Evolutionary conservation across 306 rosid species (phyloP).

Genomic region (Vicia sativa): DNA sequence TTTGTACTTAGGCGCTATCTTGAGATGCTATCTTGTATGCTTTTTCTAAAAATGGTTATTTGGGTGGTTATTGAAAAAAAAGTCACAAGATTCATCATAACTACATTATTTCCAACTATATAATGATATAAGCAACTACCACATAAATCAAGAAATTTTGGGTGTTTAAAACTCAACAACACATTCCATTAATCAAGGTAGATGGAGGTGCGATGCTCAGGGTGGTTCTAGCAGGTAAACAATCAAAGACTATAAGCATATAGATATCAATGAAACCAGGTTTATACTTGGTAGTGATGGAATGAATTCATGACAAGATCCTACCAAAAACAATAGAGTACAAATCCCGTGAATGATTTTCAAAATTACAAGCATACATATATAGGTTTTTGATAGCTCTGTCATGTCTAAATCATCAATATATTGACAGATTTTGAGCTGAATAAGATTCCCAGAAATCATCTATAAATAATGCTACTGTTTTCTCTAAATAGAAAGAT

Average conservation of each 20-base stretch:
- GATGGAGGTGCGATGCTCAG: background rate
- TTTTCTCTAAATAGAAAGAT: slow-evolving; percentile 39
- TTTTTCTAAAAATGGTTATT: too few species aligned
- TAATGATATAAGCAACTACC: background rate
- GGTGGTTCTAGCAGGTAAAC: background rate
- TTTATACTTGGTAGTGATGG: background rate
- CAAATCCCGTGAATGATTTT: slow-evolving; percentile 36
- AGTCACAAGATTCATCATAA: too few species aligned
- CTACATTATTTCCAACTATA: too few species aligned
- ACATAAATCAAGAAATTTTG: background rate
- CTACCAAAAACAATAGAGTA: slow-evolving; percentile 23
- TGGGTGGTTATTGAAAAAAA: too few species aligned
- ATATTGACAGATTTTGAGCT: slow-evolving; percentile 33
- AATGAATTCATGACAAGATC: background rate
- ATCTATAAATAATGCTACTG: slow-evolving; percentile 33
- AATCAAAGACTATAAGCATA: background rate
- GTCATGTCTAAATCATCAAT: slow-evolving; percentile 41
- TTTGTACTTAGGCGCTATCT: too few species aligned
- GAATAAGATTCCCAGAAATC: slow-evolving; percentile 40
- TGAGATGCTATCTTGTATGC: too few species aligned
- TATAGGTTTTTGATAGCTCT: slow-evolving; percentile 37
- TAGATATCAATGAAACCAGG: background rate
- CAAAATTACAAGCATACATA: slow-evolving; percentile 48
- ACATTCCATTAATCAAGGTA: background rate
- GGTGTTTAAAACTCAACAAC: background rate